Evolutionary conservation across 768 basidiomycete species (phyloP).

Genomic region (Mycena vitilis): DNA sequence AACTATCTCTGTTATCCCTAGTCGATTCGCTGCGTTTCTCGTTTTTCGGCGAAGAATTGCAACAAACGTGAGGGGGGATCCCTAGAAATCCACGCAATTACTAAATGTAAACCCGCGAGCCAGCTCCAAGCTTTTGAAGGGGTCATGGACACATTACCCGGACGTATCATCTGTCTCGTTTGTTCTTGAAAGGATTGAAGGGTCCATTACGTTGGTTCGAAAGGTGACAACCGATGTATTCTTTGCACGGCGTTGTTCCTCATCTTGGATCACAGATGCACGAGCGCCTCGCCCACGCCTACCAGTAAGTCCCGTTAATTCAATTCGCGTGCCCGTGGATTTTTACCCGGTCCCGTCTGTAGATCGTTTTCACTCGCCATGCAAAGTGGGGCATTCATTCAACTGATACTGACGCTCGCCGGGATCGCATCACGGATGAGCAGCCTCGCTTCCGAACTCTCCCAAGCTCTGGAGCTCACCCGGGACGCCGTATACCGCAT

Average conservation of each 20-base stretch:
- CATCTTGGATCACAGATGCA: constrained; percentile 52
- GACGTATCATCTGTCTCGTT: constrained; percentile 47
- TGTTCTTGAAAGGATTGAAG: constrained; percentile 50
- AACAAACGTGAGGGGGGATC: constrained; percentile 49
- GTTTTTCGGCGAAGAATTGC: constrained; percentile 60
- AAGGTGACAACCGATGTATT: constrained; percentile 51
- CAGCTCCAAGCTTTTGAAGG: constrained; percentile 65
- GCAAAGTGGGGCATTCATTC: constrained; percentile 80
- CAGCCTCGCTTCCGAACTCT: constrained; percentile 57
- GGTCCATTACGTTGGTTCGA: constrained; percentile 53
- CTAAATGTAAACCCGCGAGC: constrained; percentile 12
- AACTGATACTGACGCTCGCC: constrained; percentile 69
- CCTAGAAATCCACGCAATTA: background rate
- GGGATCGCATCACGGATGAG: constrained; percentile 72
- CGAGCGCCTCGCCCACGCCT: constrained; percentile 60
- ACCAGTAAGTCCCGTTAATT: constrained; percentile 54
- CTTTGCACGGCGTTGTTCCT: constrained; percentile 1
- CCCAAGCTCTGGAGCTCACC: constrained; percentile 48
- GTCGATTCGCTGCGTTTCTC: constrained; percentile 57
- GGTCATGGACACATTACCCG: constrained; percentile 75
- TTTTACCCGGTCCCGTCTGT: constrained; percentile 5
- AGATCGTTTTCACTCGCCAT: constrained; percentile 74
- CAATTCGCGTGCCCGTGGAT: background rate
- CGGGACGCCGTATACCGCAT: constrained; percentile 44
- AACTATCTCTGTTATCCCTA: constrained; percentile 44